A percentile compares a stretch with the other conserved stretches of the same genome.
phyloP scores from a whole-genome alignment of 1,284 basidiomycete species.

The Ganoderma lingzhi region DNA sequence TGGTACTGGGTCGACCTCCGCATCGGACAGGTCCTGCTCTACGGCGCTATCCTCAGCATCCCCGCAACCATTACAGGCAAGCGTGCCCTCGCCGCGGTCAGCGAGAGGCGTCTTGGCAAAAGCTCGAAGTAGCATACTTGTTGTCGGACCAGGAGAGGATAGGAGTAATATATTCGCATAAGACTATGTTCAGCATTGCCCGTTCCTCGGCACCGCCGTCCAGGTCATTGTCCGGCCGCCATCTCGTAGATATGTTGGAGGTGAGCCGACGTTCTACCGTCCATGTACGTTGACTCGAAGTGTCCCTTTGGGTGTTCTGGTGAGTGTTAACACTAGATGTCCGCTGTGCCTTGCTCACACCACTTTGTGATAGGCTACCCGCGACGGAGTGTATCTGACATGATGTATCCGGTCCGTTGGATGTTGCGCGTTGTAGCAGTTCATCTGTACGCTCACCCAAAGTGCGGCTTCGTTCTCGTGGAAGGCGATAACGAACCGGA shows the following conservation, averaged over 20 bases:
- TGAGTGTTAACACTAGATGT: neutral
- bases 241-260: neutral
- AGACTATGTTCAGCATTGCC: neutral
- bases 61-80: constrained; percentile 75
- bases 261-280: neutral
- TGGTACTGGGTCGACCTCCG: constrained; percentile 89
- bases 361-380: neutral
- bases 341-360: neutral
- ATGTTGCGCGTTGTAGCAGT: neutral
- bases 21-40: constrained; percentile 81
- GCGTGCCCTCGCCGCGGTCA: constrained; percentile 69
- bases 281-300: neutral
- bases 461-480: neutral
- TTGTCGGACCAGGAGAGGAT: neutral
- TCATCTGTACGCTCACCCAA: neutral
- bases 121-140: constrained; percentile 37
- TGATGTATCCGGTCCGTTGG: neutral
- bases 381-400: neutral
- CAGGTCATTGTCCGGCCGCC: neutral
- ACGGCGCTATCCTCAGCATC: constrained; percentile 68
- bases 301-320: neutral
- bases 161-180: constrained; percentile 16
- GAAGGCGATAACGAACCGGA: neutral
- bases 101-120: constrained; percentile 52
- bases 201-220: neutral